Evolutionary conservation across 2,329 filamentous ascomycete genomes (phyloP), one percentile per base, ranked within the genome.

Genomic region (Amauroascus verrucosus): DNA sequence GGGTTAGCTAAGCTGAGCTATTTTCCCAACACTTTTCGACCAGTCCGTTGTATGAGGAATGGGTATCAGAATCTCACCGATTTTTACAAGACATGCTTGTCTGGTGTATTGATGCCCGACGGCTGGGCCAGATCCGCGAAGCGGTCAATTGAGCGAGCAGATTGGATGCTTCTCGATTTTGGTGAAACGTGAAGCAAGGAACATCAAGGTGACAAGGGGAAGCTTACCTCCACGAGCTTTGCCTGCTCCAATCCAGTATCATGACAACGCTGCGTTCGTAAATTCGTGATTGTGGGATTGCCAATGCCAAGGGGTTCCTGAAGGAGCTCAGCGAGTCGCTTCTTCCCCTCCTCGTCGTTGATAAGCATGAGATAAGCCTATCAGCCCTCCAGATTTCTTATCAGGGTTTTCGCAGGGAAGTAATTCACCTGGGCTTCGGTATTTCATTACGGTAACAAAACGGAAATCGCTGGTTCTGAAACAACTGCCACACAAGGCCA

Each of bases 331-430:
- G 38, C 38, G 24, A 24, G 18, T 37, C 14, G 16, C 38, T 33
- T 20, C 32, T 38, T 28, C 49, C 30, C 28, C 14, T 22, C 41
- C 40, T 24, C 40, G 24, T 20, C 7, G 6, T n/a, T 32, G 50
- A 52, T 52, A 52, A 52, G 40, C 50, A 11, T 14, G 30, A 22
- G 50, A 52, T 52, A 52, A 52, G 40, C 40, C 50, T 52, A 52
- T 52, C 50, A 46, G 2, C 30, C 28, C 22, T 41, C 18, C 30
- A 20, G 30, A 45, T 45, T 45, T 6, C 50, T 52, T 52, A 52
- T 52, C 50, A 38, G 32, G 50, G 32, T 46, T 46, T 52, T 24
- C 6, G 33, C 3, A 13, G 11, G 11, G 33, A 37, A 16, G 11
- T 30, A 9, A 30, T 30, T n/a, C 8, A 5, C 33, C 7, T 37